Evolutionary conservation across 78 protist species (phyloP), one percentile per base, ranked within the genome.

Genomic region (Tieghemostelium lacteum): DNA sequence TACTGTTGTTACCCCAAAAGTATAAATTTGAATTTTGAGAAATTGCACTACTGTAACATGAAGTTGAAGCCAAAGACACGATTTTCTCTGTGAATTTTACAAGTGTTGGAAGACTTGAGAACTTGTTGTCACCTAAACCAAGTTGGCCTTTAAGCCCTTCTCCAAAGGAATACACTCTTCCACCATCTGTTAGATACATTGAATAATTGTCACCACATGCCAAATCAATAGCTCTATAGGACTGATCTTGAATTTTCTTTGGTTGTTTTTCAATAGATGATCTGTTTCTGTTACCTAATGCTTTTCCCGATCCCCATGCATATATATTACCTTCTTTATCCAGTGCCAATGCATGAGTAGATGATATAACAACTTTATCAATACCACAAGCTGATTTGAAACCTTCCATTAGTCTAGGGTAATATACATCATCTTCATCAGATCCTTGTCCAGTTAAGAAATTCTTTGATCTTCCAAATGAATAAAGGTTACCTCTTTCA

Each of bases 71-170:
- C 29, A 72, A 54, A 2, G 78, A 72, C 2, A 72, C 10, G 7
- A 72, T 49, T 33, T 36, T 28, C 2, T 72, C 78, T 31, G 65
- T 33, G 54, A 72, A 49, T 8, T 31, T 16, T 20, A 72, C 29
- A 3, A 29, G 19, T 1, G 78, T 72, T 12, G 78, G 78, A 3
- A 72, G 45, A 72, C 78, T 72, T 50, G 78, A 40, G 54, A 72
- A 72, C 10, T 72, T 72, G 10, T 72, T 72, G 19, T 57, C 63
- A 17, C 65, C 78, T 12, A 34, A 49, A 16, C 78, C 78, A 31
- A 72, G 63, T 72, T 72, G 78, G 31, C 78, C 78, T 29, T 54
- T 10, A n/a, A 72, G 22, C 49, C 78, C 78, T 54, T 72, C 78
- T n/a, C 78, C 78, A 61, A 61, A 72, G 5, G 67, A 34, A 2